Percentiles rank a stretch among this genome's conserved stretches.
Conservation (phyloP, 768 basidiomycete species). For the Suillus subluteus region DNA sequence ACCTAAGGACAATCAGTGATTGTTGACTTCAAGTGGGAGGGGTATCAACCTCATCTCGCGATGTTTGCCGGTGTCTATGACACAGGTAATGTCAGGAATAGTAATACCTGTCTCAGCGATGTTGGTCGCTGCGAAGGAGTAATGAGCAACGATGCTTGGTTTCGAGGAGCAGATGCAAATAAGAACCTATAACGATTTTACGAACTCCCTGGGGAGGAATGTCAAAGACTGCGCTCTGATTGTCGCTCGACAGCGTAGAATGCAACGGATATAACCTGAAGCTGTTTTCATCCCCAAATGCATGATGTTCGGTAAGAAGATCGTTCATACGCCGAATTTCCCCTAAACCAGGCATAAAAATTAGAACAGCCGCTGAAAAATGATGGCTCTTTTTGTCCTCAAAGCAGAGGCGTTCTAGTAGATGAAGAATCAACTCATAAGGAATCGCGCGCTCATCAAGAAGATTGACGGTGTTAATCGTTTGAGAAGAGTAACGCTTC, state of each 20-base stretch:
- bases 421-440: slow-evolving; percentile 83
- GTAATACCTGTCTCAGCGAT: slow-evolving; percentile 98
- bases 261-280: slow-evolving; percentile 89
- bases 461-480: slow-evolving; percentile 78
- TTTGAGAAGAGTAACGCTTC: slow-evolving; percentile 79
- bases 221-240: slow-evolving; percentile 90
- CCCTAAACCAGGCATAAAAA: slow-evolving; percentile 94
- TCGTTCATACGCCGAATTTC: slow-evolving; percentile 92
- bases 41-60: slow-evolving; percentile 80
- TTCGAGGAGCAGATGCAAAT: slow-evolving; percentile 17
- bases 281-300: slow-evolving; percentile 61
- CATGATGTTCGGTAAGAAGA: slow-evolving; percentile 70
- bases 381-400: slow-evolving; percentile 49
- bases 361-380: slow-evolving; percentile 80
- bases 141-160: slow-evolving; percentile 5
- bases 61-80: slow-evolving; percentile 93
- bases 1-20: slow-evolving; percentile 46
- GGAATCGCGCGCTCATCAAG: slow-evolving; percentile 89
- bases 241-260: slow-evolving; percentile 90
- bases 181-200: slow-evolving; percentile 92
- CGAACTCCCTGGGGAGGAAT: slow-evolving; percentile 76
- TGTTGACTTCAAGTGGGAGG: slow-evolving; percentile 4
- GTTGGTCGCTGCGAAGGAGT: slow-evolving; percentile 66
- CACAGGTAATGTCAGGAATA: slow-evolving; percentile 96
- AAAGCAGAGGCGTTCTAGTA: slow-evolving; percentile 86